Base-by-base conservation (phyloP, 208 protist species). In the Blastocrithidia nonstop region DNA sequence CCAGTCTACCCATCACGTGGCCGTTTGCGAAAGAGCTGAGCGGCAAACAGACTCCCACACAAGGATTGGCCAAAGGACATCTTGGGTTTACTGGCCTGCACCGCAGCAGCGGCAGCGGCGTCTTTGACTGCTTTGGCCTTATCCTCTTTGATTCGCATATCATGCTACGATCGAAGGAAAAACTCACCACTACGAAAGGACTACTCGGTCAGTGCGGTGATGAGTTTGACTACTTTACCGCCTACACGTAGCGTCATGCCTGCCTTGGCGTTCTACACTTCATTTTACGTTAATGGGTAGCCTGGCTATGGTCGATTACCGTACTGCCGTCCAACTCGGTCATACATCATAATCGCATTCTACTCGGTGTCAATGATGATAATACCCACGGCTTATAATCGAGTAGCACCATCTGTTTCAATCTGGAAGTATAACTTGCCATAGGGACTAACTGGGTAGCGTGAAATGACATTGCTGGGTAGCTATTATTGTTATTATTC, bases 341-440 rank as follows among this genome's bases (percentile, higher is more conserved):
- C 84, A 50, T 76, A 93, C 76, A 93, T 88, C 73, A 88, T 85
- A 33, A 83, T 74, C 11, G 61, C 72, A 3, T 62, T 37, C 42
- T 67, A 37, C 42, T 72, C 67, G 19, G 50, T 63, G 53, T 86
- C 61, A 33, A 93, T 80, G 48, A 93, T 66, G 61, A 93, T 46
- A 55, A 93, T 86, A 27, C 84, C 84, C 22, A 72, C 73, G 0
- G 71, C 70, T 45, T 88, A 72, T 54, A 86, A 74, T 17, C 79
- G 76, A 25, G 76, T 85, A 4, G 70, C 84, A 9, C 57, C 72
- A 25, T 93, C 78, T n/a, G 70, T 85, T 53, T 85, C 68, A 8
- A 86, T 65, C 42, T 93, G 75, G 61, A 89, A 93, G 46, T 93
- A 93, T 17, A 93, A 54, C 48, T 72, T 83, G 1, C 71, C 70